Evolutionary conservation across 192 early-diverging fungal species (phyloP).

Genomic region (Coemansia sp.): DNA sequence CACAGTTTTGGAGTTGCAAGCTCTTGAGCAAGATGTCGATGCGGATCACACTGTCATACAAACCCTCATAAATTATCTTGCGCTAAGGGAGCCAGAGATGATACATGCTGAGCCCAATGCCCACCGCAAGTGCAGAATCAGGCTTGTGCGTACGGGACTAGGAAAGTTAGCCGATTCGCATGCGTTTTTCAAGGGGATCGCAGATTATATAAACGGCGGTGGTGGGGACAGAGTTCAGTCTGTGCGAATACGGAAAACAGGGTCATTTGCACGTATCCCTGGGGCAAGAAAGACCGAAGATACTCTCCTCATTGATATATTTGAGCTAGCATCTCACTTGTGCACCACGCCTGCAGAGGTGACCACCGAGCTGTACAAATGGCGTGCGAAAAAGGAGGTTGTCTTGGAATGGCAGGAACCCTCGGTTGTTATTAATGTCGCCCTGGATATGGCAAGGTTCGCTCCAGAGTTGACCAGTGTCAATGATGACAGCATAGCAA

Average conservation of each 20-base stretch:
- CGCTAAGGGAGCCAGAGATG: constrained; percentile 31
- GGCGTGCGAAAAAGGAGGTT: constrained; percentile 47
- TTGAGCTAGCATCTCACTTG: constrained; percentile 26
- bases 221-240: not conserved
- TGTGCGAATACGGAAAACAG: not conserved
- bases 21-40: constrained; percentile 30
- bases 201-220: constrained; percentile 5
- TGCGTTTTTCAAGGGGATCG: constrained; percentile 29
- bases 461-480: not conserved
- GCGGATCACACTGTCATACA: constrained; percentile 35
- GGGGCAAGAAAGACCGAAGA: constrained; percentile 7
- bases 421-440: constrained; percentile 35
- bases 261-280: constrained; percentile 7
- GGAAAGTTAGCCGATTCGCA: constrained; percentile 34
- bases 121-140: constrained; percentile 34
- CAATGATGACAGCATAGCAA: not conserved
- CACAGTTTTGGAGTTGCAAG: constrained; percentile 22
- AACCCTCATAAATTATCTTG: constrained; percentile 47
- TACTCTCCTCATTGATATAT: constrained; percentile 24
- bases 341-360: constrained; percentile 18
- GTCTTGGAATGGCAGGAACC: constrained; percentile 47
- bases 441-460: constrained; percentile 32
- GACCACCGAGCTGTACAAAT: constrained; percentile 39
- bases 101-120: constrained; percentile 29
- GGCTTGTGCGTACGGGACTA: constrained; percentile 35